Conservation (phyloP, 2,329 filamentous ascomycete species). For the Alternaria burnsii region DNA sequence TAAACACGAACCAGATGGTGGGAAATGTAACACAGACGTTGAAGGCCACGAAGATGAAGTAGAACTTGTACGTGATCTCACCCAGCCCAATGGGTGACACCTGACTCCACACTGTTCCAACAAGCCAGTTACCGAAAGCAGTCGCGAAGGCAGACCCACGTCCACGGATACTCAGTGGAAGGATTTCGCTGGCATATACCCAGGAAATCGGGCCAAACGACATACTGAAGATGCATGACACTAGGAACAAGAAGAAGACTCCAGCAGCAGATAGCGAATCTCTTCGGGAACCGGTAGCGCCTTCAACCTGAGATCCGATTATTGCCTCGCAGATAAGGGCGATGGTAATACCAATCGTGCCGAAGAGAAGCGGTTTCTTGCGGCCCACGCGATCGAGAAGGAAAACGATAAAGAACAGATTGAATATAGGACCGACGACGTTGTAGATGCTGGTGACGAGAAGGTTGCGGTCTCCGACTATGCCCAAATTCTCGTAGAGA, state of each 20-base stretch:
- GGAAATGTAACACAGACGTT: slow-evolving; percentile 56
- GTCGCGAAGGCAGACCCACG: slow-evolving; percentile 67
- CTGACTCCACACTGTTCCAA: slow-evolving; percentile 67
- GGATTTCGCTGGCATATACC: slow-evolving; percentile 72
- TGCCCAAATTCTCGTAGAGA: slow-evolving; percentile 66
- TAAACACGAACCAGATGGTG: slow-evolving; percentile 62
- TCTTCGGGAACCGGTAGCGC: slow-evolving; percentile 41
- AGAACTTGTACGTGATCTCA: slow-evolving; percentile 63
- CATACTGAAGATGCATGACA: slow-evolving; percentile 48
- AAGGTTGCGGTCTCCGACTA: slow-evolving; percentile 62
- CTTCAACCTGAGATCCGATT: slow-evolving; percentile 55
- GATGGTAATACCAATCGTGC: slow-evolving; percentile 63
- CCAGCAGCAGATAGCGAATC: slow-evolving; percentile 65
- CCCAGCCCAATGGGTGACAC: slow-evolving; percentile 63
- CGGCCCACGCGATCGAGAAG: slow-evolving; percentile 63
- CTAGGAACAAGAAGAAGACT: slow-evolving; percentile 71
- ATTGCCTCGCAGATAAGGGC: slow-evolving; percentile 68
- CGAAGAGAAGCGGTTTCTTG: slow-evolving; percentile 62
- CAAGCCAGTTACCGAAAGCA: slow-evolving; percentile 66
- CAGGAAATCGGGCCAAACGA: slow-evolving; percentile 57
- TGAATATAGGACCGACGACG: slow-evolving; percentile 64
- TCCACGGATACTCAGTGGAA: slow-evolving; percentile 70
- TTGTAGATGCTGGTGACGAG: slow-evolving; percentile 70
- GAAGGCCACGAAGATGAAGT: slow-evolving; percentile 66
- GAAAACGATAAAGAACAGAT: slow-evolving; percentile 68